These are phyloP conservation scores for Solanum aculeatissimum DNA, from an alignment of 305 asterid genomes.

Conservation along the genomic window DNA sequence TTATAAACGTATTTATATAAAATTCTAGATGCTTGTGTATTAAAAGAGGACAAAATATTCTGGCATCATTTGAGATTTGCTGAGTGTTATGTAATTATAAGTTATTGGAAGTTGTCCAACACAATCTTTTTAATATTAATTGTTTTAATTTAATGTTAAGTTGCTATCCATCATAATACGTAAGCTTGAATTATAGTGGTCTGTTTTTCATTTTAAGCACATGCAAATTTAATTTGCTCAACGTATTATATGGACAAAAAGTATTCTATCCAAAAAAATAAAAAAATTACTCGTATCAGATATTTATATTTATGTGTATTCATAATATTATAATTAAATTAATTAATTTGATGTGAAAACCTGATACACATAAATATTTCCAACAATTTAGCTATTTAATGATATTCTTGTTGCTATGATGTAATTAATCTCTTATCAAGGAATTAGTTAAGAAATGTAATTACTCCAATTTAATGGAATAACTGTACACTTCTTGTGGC, in stretches of 20 bases:
- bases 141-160: neutral
- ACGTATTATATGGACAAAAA: neutral
- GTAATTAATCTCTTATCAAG: neutral
- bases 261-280: no score
- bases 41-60: neutral
- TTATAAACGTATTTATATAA: neutral
- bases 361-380: neutral
- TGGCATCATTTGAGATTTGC: neutral
- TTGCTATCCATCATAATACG: neutral
- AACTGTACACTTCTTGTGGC: no score
- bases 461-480: neutral
- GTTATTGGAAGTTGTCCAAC: neutral
- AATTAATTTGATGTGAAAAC: neutral
- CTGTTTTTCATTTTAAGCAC: neutral
- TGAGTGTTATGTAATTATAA: neutral
- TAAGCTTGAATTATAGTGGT: neutral
- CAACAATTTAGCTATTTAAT: neutral
- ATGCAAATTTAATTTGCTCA: neutral
- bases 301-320: neutral
- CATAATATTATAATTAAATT: neutral
- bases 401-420: neutral
- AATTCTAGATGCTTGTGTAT: neutral
- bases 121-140: neutral
- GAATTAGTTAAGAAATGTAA: neutral
- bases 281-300: neutral